phyloP scores from a whole-genome alignment of 73 alveolate genomes.

The Stentor roeselii region DNA sequence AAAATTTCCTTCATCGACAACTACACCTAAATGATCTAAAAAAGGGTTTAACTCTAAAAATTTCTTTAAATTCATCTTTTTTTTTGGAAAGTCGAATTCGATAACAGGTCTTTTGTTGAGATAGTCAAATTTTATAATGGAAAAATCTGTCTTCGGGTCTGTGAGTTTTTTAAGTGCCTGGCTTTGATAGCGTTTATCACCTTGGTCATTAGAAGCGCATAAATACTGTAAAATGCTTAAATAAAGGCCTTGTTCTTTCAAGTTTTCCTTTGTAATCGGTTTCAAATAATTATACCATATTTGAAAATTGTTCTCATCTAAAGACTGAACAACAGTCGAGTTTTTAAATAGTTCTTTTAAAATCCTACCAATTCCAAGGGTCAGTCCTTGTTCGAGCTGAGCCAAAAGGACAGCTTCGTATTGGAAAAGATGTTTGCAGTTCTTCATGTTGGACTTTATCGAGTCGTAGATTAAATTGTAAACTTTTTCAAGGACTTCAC shows the following conservation, averaged over 20 bases:
- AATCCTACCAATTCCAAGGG: neutral
- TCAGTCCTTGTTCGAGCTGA: neutral
- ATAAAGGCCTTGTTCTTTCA: constrained; percentile 21
- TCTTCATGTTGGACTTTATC: neutral
- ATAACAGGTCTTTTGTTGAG: neutral
- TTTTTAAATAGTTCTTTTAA: constrained; percentile 5
- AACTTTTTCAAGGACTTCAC: neutral
- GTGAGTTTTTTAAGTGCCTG: neutral
- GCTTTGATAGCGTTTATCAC: neutral
- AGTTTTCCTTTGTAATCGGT: neutral
- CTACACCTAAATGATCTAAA: neutral
- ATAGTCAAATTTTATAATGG: neutral
- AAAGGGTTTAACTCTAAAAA: neutral
- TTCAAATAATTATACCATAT: neutral
- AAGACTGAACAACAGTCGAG: neutral
- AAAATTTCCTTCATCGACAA: neutral
- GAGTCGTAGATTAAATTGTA: neutral
- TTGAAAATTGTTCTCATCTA: neutral
- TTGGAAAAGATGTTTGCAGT: neutral
- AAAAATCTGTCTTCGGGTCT: neutral
- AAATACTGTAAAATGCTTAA: neutral
- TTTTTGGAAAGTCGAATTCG: constrained; percentile 17
- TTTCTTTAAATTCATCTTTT: neutral
- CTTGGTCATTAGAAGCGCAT: neutral
- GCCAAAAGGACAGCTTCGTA: neutral